phyloP scores from a whole-genome alignment of 768 basidiomycete genomes.

The Hericium coralloides region DNA sequence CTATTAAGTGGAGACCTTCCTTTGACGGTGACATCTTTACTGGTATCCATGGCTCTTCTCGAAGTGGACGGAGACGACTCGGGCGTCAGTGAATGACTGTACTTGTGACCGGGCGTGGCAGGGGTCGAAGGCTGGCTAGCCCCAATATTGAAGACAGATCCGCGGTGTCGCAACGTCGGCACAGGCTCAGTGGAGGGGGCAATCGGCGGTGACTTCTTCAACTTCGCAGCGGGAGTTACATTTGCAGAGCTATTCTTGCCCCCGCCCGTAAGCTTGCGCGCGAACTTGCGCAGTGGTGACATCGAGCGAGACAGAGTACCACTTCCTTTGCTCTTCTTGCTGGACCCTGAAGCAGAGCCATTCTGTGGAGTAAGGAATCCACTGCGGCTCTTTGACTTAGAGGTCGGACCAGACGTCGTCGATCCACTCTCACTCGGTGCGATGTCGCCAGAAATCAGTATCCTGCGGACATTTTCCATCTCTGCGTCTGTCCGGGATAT shows the following conservation, averaged over 20 bases:
- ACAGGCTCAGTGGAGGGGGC: constrained; percentile 48
- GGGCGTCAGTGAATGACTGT: constrained; percentile 64
- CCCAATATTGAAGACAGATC: constrained; percentile 55
- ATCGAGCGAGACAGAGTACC: constrained; percentile 66
- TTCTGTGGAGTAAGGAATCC: constrained; percentile 58
- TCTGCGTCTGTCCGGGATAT: constrained; percentile 75
- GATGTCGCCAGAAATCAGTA: constrained; percentile 40
- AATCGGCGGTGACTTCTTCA: constrained; percentile 30
- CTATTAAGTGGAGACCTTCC: constrained; percentile 10
- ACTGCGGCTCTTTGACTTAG: constrained; percentile 37
- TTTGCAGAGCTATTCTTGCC: constrained; percentile 21
- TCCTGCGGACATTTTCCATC: constrained; percentile 63
- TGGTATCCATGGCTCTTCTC: constrained; percentile 19
- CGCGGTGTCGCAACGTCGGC: constrained; percentile 44
- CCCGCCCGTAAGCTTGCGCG: constrained; percentile 54
- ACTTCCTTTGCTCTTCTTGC: constrained; percentile 27
- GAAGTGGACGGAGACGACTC: constrained; percentile 48
- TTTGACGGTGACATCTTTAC: constrained; percentile 35
- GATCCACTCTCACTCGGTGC: constrained; percentile 63
- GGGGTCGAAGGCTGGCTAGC: constrained; percentile 32
- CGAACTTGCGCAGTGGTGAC: constrained; percentile 74
- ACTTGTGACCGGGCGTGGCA: constrained; percentile 52
- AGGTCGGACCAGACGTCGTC: constrained; percentile 46
- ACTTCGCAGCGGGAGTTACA: constrained; percentile 38
- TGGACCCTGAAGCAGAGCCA: constrained; percentile 28